Conservation (phyloP, 2,329 filamentous ascomycete genomes). For the Harringtonia aguacate region DNA sequence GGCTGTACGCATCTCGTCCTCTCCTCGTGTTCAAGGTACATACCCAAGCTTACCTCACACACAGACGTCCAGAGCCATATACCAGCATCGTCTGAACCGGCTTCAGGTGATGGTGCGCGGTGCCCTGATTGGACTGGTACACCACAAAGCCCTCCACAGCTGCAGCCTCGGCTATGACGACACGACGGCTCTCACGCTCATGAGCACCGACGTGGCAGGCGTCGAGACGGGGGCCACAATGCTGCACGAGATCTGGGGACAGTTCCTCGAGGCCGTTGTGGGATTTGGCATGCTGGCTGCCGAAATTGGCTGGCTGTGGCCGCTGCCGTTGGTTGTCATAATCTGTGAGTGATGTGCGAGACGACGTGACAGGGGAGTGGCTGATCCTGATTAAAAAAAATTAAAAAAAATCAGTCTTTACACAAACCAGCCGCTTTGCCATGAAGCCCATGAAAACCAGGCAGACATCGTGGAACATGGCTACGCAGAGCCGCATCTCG, state of each 20-base stretch:
- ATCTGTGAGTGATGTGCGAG: too few species aligned
- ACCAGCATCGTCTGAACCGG: conserved; percentile 13
- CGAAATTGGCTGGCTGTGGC: conserved; percentile 31
- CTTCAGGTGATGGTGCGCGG: conserved; percentile 14
- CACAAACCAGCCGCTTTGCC: conserved; percentile 28
- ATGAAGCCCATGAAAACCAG: conserved; percentile 22
- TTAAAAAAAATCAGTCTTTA: conserved; percentile 30
- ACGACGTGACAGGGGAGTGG: too few species aligned
- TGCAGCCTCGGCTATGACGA: conserved; percentile 16
- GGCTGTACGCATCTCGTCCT: conserved; percentile 18
- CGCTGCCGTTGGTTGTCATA: conserved; percentile 28
- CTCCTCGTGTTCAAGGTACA: too few species aligned
- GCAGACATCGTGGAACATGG: conserved; percentile 28
- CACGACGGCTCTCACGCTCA: conserved; percentile 24
- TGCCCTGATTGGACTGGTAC: conserved; percentile 13
- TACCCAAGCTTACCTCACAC: too few species aligned
- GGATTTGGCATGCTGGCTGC: conserved; percentile 25
- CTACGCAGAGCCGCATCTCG: conserved; percentile 28
- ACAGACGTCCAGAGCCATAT: conserved; percentile 13
- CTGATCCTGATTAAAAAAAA: background rate
- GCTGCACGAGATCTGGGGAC: conserved; percentile 31
- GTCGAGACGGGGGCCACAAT: conserved; percentile 22
- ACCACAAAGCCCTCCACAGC: conserved; percentile 5
- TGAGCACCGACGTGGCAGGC: conserved; percentile 28
- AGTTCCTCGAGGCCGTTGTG: conserved; percentile 27